Percentiles rank a stretch among this genome's conserved stretches.
Evolutionary conservation across 1,284 basidiomycete species (phyloP).

Genomic region (Leccinum griseonigrum): DNA sequence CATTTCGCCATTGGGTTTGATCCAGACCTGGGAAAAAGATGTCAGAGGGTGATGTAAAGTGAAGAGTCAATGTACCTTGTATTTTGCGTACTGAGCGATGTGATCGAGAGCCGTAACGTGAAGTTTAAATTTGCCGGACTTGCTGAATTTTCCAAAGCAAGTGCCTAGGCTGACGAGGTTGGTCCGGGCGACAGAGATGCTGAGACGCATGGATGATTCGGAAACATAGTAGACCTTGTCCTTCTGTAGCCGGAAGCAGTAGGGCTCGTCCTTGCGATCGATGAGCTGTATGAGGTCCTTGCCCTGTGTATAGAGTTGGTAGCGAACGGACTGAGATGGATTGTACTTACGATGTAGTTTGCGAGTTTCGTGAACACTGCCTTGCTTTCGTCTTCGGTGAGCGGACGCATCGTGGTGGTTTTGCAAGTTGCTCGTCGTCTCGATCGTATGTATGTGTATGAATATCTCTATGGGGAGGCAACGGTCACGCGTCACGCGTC

Average conservation of each 20-base stretch:
- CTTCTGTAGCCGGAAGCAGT: slow-evolving; percentile 90
- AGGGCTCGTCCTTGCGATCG: slow-evolving; percentile 80
- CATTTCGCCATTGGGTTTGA: slow-evolving; percentile 99
- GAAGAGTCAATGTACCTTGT: slow-evolving; percentile 67
- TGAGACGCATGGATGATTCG: slow-evolving; percentile 89
- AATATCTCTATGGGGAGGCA: neutral
- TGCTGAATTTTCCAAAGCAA: slow-evolving; percentile 98
- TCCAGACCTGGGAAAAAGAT: slow-evolving; percentile 78
- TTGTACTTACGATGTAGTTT: slow-evolving; percentile 75
- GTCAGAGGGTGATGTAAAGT: slow-evolving; percentile 2
- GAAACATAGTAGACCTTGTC: slow-evolving; percentile 95
- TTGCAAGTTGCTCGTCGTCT: neutral
- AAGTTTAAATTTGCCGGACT: slow-evolving; percentile 97
- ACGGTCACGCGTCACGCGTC: neutral
- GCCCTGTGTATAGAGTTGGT: slow-evolving; percentile 46
- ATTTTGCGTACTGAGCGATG: slow-evolving; percentile 95
- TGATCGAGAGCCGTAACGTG: slow-evolving; percentile 94
- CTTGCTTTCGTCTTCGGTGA: slow-evolving; percentile 86
- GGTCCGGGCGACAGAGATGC: slow-evolving; percentile 88
- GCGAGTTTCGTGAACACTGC: slow-evolving; percentile 88
- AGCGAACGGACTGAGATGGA: neutral
- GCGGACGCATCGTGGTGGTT: slow-evolving; percentile 60
- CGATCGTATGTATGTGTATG: neutral
- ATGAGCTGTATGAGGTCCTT: slow-evolving; percentile 91
- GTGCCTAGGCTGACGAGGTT: slow-evolving; percentile 94